phyloP scores from a whole-genome alignment of 139 green algal genomes.

The Pleodorina starrii region DNA sequence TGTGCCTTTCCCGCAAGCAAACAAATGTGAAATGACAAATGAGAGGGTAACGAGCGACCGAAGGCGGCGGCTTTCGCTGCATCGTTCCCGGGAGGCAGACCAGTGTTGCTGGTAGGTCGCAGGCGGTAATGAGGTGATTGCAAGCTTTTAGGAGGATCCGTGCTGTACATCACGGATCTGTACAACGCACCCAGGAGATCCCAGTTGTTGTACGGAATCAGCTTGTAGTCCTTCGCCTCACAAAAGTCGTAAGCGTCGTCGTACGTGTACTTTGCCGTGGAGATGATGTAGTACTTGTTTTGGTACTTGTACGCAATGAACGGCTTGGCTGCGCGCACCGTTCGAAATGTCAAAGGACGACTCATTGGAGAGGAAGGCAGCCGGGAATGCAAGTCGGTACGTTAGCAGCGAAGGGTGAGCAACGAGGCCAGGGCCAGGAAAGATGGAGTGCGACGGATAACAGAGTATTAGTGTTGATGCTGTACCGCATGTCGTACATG shows the following conservation, averaged over 20 bases:
- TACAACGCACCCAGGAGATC: neutral
- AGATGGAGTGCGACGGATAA: neutral
- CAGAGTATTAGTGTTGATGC: neutral
- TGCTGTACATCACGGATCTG: too few relatives aligned
- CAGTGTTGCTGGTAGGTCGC: too few relatives aligned
- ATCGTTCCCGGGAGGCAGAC: too few relatives aligned
- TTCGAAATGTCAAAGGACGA: too few relatives aligned
- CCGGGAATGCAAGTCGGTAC: neutral
- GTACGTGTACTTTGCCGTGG: slow-evolving; percentile 1
- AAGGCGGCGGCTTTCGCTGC: too few relatives aligned
- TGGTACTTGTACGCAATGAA: slow-evolving; percentile 2
- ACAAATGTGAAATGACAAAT: too few relatives aligned
- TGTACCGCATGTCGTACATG: neutral
- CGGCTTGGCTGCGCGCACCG: neutral
- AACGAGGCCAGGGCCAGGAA: neutral
- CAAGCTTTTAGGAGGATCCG: too few relatives aligned
- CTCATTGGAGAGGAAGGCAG: neutral
- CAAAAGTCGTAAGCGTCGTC: neutral
- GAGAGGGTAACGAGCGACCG: too few relatives aligned
- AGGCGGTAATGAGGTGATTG: too few relatives aligned
- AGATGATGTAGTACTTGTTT: neutral
- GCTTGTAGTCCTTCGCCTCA: neutral
- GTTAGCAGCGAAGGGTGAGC: neutral
- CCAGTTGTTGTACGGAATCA: slow-evolving; percentile 7
- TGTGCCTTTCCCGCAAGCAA: too few relatives aligned